Evolutionary conservation across 23 red algal species (phyloP).

Genomic region (Gracilaria vermiculophylla): DNA sequence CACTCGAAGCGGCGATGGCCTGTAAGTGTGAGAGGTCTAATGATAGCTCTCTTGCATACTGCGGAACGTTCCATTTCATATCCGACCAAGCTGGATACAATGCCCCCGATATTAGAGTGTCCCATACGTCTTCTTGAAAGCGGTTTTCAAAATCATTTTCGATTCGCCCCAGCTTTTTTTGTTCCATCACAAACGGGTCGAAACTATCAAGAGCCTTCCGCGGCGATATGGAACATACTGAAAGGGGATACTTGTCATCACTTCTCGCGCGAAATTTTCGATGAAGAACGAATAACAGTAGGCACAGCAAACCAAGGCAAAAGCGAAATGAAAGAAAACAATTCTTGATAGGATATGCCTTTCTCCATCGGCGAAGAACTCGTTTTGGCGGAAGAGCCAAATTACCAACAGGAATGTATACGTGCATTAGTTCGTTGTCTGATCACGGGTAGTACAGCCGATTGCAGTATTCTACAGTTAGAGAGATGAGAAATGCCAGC

Average conservation of each 20-base stretch:
- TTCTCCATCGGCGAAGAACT: conserved; percentile 6
- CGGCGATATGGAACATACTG: neutral
- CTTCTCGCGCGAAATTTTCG: neutral
- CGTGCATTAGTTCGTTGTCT: neutral
- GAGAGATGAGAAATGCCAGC: too few relatives aligned
- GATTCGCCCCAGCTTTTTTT: conserved; percentile 4
- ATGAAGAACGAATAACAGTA: neutral
- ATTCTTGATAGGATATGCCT: neutral
- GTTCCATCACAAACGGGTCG: conserved; percentile 28
- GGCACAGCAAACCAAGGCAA: neutral
- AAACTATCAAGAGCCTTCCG: neutral
- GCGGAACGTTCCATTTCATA: conserved; percentile 57
- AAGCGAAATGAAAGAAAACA: neutral
- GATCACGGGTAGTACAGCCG: neutral
- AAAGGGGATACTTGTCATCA: neutral
- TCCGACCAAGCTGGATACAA: conserved; percentile 60
- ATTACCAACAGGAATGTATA: neutral
- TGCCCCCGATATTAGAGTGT: conserved; percentile 18
- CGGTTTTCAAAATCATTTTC: conserved; percentile 57
- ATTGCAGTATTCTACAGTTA: too few relatives aligned
- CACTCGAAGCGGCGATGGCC: conserved; percentile 15
- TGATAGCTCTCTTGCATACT: conserved; percentile 39
- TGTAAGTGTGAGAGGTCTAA: conserved; percentile 20
- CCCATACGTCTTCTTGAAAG: conserved; percentile 61
- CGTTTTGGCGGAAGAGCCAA: neutral